These are phyloP conservation scores for Erodium trifolium DNA, from an alignment of 441 rosid species.

Conservation along the genomic window DNA sequence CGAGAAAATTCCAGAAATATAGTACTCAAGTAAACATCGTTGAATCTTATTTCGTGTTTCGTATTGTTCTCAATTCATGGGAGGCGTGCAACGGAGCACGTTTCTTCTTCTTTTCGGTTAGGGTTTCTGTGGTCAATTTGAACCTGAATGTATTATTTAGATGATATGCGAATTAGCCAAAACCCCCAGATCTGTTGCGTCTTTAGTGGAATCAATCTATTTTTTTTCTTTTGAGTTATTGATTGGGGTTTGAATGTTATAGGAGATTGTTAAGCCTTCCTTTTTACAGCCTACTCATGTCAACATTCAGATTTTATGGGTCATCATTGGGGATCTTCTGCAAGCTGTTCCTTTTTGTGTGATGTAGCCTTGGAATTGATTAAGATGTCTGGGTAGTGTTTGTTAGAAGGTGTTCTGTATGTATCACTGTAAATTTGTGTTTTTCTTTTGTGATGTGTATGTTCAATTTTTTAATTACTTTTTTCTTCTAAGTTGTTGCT, in stretches of 20 bases:
- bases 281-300: too few species aligned
- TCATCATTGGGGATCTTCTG: neutral
- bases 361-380: too few species aligned
- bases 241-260: neutral
- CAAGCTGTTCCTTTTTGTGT: neutral
- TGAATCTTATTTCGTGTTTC: neutral
- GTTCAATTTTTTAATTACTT: neutral
- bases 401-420: neutral
- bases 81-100: neutral
- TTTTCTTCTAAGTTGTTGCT: neutral
- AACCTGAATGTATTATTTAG: neutral
- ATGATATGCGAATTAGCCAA: neutral
- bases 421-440: neutral
- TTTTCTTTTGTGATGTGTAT: neutral
- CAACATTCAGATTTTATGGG: neutral
- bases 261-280: too few species aligned
- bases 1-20: neutral
- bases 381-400: too few species aligned
- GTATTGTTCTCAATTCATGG: neutral
- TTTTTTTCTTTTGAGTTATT: neutral
- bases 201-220: neutral
- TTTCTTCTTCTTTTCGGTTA: neutral
- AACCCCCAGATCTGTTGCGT: neutral
- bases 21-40: neutral
- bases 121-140: slow-evolving; percentile 2